Evolutionary conservation across 78 protist species (phyloP), one percentile per base, ranked within the genome.

Genomic region (Diacronema lutheri): DNA sequence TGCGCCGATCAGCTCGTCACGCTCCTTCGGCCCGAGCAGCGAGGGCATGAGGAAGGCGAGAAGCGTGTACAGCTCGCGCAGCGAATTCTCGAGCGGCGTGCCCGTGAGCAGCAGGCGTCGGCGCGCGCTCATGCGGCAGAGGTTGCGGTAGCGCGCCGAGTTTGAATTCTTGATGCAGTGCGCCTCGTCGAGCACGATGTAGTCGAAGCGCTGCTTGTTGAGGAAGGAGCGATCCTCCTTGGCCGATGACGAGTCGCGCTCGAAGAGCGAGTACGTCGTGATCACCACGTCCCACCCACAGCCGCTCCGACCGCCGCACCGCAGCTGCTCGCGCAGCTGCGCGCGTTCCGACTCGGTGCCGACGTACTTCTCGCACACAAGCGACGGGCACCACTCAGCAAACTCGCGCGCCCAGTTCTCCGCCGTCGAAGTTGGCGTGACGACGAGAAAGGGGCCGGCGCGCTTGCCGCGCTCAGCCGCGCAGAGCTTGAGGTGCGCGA

Each of bases 141-240:
- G 74, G 16, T 92, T 81, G 44, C 90, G 88, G 97, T 95, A 95
- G 33, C 97, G 93, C 66, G 84, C 62, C 29, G 83, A 69, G 37
- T 44, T 23, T 46, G 86, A 29, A 61, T 77, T 79, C 89, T 97
- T 96, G 79, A 98, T 89, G 10, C 97, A 94, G 86, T 97, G 99
- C 14, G 99, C 99, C 81, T 98, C 99, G 91, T 98, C 99, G 44
- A 98, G 88, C 31, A 97, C 87, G 94, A 95, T 92, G 80, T 92
- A 92, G 84, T 95, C 94, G 95, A 96, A 94, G 21, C 33, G 4
- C n/a, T 90, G 40, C 31, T 93, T 72, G 31, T 73, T 57, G 50
- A 97, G 66, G 26, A 11, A 61, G 29, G 26, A 85, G 68, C 90
- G 92, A 66, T 93, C 91, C 69, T 87, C 95, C 44, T 95, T 97